phyloP scores from a whole-genome alignment of 2,329 filamentous ascomycete species.

The Colletotrichum lentis region DNA sequence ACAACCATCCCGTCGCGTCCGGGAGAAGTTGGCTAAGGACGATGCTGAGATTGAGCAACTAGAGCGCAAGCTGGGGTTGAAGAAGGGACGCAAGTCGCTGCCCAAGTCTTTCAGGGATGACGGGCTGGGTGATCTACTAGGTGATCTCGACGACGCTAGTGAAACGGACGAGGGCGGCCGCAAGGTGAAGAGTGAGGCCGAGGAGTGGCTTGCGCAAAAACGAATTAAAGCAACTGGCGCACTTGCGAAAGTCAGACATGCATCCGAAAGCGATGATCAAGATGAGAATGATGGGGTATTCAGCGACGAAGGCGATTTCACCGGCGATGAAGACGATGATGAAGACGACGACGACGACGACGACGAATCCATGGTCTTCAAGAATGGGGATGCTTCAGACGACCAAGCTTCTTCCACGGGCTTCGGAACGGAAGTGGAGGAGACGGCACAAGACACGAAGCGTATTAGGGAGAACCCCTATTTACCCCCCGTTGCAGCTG shows the following conservation, averaged over 20 bases:
- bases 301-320: conserved; percentile 39
- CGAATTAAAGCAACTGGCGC: conserved; percentile 55
- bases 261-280: conserved; percentile 38
- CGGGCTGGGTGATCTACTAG: conserved; percentile 80
- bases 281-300: conserved; percentile 42
- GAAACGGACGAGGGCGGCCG: conserved; percentile 51
- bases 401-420: conserved; percentile 51
- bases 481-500: conserved; percentile 69
- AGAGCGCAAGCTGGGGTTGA: conserved; percentile 87
- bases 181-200: conserved; percentile 67
- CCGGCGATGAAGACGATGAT: conserved; percentile 14
- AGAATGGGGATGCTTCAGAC: conserved; percentile 47
- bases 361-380: conserved; percentile 35
- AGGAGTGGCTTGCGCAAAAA: conserved; percentile 68
- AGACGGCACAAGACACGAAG: conserved; percentile 49
- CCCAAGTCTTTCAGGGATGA: conserved; percentile 81
- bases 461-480: conserved; percentile 85
- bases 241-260: background rate
- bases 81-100: conserved; percentile 76
- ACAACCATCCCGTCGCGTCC: conserved; percentile 48
- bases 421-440: conserved; percentile 49
- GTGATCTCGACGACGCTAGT: conserved; percentile 61
- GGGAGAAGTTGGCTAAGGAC: conserved; percentile 76
- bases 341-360: conserved; percentile 40
- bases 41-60: conserved; percentile 88